These are phyloP conservation scores for Rubia yunnanensis DNA, from an alignment of 257 asterid species.

Conservation along the genomic window DNA sequence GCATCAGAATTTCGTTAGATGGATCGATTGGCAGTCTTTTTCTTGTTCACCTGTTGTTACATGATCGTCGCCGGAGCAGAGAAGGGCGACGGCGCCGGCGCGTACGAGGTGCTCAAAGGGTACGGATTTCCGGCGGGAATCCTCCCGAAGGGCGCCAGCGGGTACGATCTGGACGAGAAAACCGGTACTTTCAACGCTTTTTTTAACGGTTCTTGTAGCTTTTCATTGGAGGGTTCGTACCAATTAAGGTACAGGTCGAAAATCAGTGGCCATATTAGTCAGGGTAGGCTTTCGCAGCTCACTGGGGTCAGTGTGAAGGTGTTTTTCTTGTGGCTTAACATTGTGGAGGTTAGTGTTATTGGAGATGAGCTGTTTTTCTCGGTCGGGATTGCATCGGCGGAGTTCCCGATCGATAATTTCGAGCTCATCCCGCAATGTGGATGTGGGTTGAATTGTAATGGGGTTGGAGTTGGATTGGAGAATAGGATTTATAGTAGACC, in stretches of 20 bases:
- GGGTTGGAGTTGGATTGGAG: not conserved
- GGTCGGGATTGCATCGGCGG: constrained; percentile 75
- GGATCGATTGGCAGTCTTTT: constrained; percentile 16
- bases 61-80: constrained; percentile 14
- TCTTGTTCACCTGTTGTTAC: constrained; percentile 20
- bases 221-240: constrained; percentile 66
- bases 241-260: constrained; percentile 49
- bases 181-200: constrained; percentile 58
- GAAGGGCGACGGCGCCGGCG: constrained; percentile 28
- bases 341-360: constrained; percentile 50
- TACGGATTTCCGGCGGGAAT: constrained; percentile 59
- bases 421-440: constrained; percentile 64
- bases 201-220: constrained; percentile 56
- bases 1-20: not conserved
- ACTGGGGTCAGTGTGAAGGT: constrained; percentile 64
- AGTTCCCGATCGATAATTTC: constrained; percentile 47
- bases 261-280: constrained; percentile 50
- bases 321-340: constrained; percentile 60
- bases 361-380: constrained; percentile 57
- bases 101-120: constrained; percentile 46
- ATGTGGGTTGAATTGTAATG: constrained; percentile 66
- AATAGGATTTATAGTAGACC: constrained; percentile 17
- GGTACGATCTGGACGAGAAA: constrained; percentile 48
- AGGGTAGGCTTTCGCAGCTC: constrained; percentile 35
- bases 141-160: constrained; percentile 60